Base-by-base conservation (phyloP, 192 early-diverging fungal species). In the Coemansia sp. region DNA sequence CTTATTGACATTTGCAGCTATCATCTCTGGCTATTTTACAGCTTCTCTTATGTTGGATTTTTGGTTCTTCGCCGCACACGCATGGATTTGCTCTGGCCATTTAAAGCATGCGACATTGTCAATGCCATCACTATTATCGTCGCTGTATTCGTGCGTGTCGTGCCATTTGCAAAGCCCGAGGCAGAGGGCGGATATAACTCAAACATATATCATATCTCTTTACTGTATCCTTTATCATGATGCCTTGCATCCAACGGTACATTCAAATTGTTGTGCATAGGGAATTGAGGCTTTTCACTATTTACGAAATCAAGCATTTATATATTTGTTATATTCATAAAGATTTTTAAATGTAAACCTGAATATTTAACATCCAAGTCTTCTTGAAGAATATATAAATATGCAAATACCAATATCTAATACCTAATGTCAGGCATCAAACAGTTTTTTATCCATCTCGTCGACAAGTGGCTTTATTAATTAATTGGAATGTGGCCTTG, bases 1-100 rank as follows among this genome's bases (percentile, higher is more conserved):
- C 56, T 88, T 10, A 69, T 88, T 60, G 77, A 88, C 63, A 63
- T 87, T 41, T 67, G 73, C 14, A 72, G 84, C 2, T 89, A 88
- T 46, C 83, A 86, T 9, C 63, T 71, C 11, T 87, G 82, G 78
- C 59, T 85, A 46, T 86, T 89, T 43, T 85, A 84, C 69, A 84
- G 83, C 0, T 39, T 81, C 55, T 71, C 87, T 5, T 71, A 87
- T 7, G 67, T 84, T 11, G 88, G 88, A 1, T 61, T 89, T 61
- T 61, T 88, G 16, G 26, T 84, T 15, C 72, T 87, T 62, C 78
- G 85, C 24, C 34, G 38, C 11, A 74, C 68, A 15, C 72, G 83
- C 41, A 62, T 62, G n/a, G 53, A 55, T 20, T 66, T 81, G 51
- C 48, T 30, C 21, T 74, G 87, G 0, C 86, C 86, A 7, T 86